Conservation (phyloP, 306 rosid species). For the Rubus idaeus region DNA sequence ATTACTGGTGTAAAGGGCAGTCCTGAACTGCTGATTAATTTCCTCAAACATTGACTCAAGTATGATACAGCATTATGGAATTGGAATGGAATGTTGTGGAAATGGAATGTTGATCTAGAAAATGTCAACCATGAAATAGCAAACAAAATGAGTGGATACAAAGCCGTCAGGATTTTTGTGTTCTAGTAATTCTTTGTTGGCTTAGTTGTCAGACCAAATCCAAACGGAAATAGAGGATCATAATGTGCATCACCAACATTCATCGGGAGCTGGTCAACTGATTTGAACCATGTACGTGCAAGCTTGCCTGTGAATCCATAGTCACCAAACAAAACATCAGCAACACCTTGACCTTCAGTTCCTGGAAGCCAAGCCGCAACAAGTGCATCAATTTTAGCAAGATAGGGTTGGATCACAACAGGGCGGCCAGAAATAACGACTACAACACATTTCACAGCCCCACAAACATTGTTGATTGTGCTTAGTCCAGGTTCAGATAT, state of each 20-base stretch:
- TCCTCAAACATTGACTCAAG: not conserved
- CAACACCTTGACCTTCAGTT: constrained; percentile 91
- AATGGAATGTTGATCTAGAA: constrained; percentile 6
- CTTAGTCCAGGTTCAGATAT: constrained; percentile 73
- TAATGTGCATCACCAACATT: constrained; percentile 72
- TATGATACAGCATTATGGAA: not conserved
- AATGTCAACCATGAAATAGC: not conserved
- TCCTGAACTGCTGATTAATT: not conserved
- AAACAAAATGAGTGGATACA: not conserved
- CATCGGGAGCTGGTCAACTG: constrained; percentile 79
- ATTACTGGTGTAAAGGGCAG: not conserved
- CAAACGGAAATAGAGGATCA: constrained; percentile 76
- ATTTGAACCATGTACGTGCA: constrained; percentile 83
- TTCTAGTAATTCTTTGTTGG: constrained; percentile 29
- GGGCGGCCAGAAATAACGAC: constrained; percentile 86
- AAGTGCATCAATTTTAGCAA: constrained; percentile 63
- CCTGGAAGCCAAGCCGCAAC: constrained; percentile 99
- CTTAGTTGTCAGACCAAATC: constrained; percentile 70
- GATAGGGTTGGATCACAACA: constrained; percentile 71
- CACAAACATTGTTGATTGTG: constrained; percentile 69
- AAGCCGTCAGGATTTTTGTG: not conserved
- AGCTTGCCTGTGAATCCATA: constrained; percentile 78
- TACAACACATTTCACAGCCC: constrained; percentile 58
- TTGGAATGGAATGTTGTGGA: constrained; percentile 3
- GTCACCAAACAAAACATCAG: constrained; percentile 70